Conservation (phyloP, 2,329 filamentous ascomycete species). For the Penicillium sp. region DNA sequence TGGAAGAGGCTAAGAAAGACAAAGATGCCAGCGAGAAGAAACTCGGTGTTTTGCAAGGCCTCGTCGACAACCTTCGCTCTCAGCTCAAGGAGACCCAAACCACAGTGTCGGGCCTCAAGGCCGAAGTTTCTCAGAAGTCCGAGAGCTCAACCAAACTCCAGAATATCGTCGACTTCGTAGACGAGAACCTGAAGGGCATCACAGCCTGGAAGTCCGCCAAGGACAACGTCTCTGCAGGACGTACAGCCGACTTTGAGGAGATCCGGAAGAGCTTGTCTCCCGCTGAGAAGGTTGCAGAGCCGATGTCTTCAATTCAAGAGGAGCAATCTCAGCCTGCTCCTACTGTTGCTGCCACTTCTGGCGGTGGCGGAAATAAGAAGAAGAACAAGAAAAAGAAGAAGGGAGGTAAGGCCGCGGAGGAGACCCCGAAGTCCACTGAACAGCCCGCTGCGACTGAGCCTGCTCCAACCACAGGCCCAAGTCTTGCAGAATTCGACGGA, state of each 20-base stretch:
- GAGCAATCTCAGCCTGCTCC: constrained; percentile 21
- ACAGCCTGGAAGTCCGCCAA: constrained; percentile 36
- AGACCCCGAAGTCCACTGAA: constrained; percentile 28
- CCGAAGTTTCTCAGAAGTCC: constrained; percentile 41
- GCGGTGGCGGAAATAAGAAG: constrained; percentile 52
- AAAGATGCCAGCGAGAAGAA: constrained; percentile 51
- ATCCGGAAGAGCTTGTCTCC: constrained; percentile 33
- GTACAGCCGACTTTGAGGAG: constrained; percentile 35
- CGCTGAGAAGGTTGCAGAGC: constrained; percentile 22
- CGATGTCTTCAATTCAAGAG: constrained; percentile 14
- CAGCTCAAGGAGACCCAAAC: constrained; percentile 56
- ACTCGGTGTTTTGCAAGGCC: constrained; percentile 52
- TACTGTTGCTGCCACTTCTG: constrained; percentile 20
- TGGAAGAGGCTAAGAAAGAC: constrained; percentile 37
- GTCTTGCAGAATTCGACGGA: constrained; percentile 23
- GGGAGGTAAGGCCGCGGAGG: constrained; percentile 53
- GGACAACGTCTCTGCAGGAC: constrained; percentile 33
- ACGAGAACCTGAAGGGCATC: constrained; percentile 39
- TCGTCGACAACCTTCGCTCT: constrained; percentile 54
- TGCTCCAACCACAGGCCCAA: constrained; percentile 34
- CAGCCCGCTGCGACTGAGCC: constrained; percentile 23
- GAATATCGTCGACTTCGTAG: constrained; percentile 41
- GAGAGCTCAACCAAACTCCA: constrained; percentile 33
- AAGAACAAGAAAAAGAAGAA: constrained; percentile 92
- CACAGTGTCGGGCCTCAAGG: constrained; percentile 47